phyloP scores from a whole-genome alignment of 208 protist species.

The Trypanosoma platydactyli region DNA sequence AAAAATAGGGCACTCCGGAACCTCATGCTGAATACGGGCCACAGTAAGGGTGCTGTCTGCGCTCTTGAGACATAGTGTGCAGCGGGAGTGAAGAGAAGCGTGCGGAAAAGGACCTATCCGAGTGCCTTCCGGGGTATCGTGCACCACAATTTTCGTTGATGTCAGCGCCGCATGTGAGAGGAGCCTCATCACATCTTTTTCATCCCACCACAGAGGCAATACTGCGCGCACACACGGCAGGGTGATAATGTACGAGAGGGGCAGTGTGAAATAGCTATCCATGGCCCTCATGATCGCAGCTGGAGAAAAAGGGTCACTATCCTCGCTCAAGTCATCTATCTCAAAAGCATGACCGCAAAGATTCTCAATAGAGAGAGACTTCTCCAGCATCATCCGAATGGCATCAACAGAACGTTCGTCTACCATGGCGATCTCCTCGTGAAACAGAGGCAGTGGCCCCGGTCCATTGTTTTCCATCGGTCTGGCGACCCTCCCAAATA shows the following conservation, averaged over 20 bases:
- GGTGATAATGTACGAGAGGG: slow-evolving; percentile 8
- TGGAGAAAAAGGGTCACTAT: slow-evolving; percentile 6
- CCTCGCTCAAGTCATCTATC: not conserved
- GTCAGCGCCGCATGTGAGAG: not conserved
- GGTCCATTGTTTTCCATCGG: not conserved
- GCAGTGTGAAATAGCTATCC: slow-evolving; percentile 11
- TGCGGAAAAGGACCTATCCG: slow-evolving; percentile 8
- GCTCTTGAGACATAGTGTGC: slow-evolving; percentile 6
- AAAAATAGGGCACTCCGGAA: slow-evolving; percentile 3
- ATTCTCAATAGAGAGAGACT: not conserved
- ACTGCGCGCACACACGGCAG: not conserved
- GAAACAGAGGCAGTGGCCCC: not conserved
- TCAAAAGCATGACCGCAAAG: slow-evolving; percentile 9
- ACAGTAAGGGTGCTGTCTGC: slow-evolving; percentile 4
- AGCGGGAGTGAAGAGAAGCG: slow-evolving; percentile 5
- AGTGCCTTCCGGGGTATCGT: not conserved
- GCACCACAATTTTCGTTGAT: slow-evolving; percentile 4
- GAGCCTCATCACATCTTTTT: not conserved
- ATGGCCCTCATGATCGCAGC: slow-evolving; percentile 8
- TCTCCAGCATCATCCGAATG: not conserved
- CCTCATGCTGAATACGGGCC: not conserved
- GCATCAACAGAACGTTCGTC: not conserved
- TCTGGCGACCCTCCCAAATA: not conserved
- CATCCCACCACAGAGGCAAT: not conserved
- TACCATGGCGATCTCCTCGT: not conserved